Base-by-base conservation (phyloP, 2,329 filamentous ascomycete species). In the Paecilomyces niveus region DNA sequence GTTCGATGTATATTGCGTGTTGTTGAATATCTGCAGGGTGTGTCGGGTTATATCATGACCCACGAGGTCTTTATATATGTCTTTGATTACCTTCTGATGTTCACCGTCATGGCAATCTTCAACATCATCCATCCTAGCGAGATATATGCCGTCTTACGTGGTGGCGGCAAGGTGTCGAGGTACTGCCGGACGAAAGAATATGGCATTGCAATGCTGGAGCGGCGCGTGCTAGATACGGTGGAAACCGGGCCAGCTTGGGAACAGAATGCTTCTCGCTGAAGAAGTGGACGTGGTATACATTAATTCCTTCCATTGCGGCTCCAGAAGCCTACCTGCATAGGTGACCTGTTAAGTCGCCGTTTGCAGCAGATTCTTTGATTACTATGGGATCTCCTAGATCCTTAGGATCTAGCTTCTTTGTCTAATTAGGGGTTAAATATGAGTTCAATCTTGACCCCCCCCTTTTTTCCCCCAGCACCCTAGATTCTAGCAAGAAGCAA, bases 1-100 rank as follows among this genome's bases (percentile, higher is more conserved):
- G 29, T 66, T 9, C 59, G 66, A 53, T 62, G 59, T 4, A 55
- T 69, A 35, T 63, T 66, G 54, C 60, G 67, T 8, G 57, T 68
- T 2, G 55, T 66, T n/a, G 66, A 68, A 55, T 68, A 65, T 53
- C 31, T 59, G 18, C 56, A 63, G 52, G 67, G 66, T 1, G 56
- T 61, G 24, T 55, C 57, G 3, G 66, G 66, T 10, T 64, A 61
- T 53, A 22, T 68, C 21, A 53, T 65, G 24, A 56, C 29, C 8
- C 62, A 65, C 18, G 67, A 68, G 58, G 55, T 61, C 22, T 67
- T 57, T 24, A 49, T 67, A 2, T 69, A 68, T 56, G 53, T 66
- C 15, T 68, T 68, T 39, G 66, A 68, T 53, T 59, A 59, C 5
- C 32, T 62, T 45, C 58, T 64, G 39, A 68, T 68, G 65, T 54